Percentiles rank a stretch among this genome's conserved stretches.
phyloP scores from a whole-genome alignment of 164 flowering plant genomes.

The Annona squamosa region DNA sequence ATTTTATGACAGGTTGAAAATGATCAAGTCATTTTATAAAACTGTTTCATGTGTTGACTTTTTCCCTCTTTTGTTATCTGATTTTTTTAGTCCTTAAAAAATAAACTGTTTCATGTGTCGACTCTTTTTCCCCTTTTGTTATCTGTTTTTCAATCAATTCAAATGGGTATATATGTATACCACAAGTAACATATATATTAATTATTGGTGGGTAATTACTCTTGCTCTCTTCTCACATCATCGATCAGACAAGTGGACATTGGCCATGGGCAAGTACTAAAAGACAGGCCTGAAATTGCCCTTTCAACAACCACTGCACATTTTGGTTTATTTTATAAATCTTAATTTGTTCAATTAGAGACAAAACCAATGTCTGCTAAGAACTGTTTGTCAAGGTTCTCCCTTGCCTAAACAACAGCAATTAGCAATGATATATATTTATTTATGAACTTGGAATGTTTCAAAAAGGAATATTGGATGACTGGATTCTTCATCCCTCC shows the following conservation, averaged over 20 bases:
- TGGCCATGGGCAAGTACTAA: not conserved
- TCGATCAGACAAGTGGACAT: not conserved
- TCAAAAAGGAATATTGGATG: too few relatives aligned
- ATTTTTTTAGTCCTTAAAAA: too few relatives aligned
- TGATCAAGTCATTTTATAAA: too few relatives aligned
- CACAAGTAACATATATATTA: too few relatives aligned
- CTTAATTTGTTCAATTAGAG: not conserved
- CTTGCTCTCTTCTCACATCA: too few relatives aligned
- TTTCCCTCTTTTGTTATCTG: too few relatives aligned
- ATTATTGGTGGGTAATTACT: too few relatives aligned
- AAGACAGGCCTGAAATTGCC: not conserved
- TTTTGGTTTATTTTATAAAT: not conserved
- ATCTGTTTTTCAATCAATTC: not conserved
- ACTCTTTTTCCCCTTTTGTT: not conserved
- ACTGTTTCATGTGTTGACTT: too few relatives aligned
- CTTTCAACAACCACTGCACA: constrained; percentile 3
- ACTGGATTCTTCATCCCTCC: not conserved
- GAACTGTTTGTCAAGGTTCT: not conserved
- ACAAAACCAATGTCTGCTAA: not conserved
- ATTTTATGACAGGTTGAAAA: too few relatives aligned
- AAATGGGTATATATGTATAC: not conserved
- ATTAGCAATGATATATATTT: too few relatives aligned
- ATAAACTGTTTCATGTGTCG: not conserved
- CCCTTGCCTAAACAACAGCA: not conserved
- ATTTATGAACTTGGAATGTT: not conserved